Conservation (phyloP, 2,329 filamentous ascomycete species). For the Colletotrichum liaoningense region DNA sequence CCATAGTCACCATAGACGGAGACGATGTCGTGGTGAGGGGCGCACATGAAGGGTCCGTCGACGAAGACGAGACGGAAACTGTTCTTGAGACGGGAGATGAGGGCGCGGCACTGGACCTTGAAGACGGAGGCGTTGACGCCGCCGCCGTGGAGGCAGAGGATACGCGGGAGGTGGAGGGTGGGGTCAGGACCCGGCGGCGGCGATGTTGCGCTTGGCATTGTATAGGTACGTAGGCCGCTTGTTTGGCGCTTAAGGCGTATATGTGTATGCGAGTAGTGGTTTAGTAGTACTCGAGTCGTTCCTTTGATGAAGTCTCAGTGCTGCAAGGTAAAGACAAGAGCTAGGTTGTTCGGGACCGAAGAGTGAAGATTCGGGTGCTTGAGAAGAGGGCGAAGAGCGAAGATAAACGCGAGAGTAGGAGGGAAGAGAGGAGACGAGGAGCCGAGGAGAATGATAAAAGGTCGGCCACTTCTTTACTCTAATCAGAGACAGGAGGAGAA, state of each 20-base stretch:
- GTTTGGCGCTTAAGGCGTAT: background rate
- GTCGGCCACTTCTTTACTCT: background rate
- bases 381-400: constrained; percentile 5
- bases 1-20: constrained; percentile 73
- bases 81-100: constrained; percentile 58
- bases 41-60: constrained; percentile 74
- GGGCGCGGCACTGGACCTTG: constrained; percentile 71
- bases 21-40: constrained; percentile 71
- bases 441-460: constrained; percentile 1
- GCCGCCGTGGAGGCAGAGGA: constrained; percentile 86
- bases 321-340: background rate
- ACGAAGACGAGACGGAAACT: constrained; percentile 79
- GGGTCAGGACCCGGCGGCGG: constrained; percentile 19
- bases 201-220: constrained; percentile 29
- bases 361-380: background rate
- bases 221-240: background rate
- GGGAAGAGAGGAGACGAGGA: background rate
- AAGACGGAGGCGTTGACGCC: constrained; percentile 80
- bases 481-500: background rate
- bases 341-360: constrained; percentile 12
- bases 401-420: background rate
- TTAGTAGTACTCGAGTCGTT: background rate
- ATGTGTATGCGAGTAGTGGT: background rate
- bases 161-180: constrained; percentile 63
- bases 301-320: background rate